phyloP scores from a whole-genome alignment of 305 asterid species.

The Fraxinus ornus region DNA sequence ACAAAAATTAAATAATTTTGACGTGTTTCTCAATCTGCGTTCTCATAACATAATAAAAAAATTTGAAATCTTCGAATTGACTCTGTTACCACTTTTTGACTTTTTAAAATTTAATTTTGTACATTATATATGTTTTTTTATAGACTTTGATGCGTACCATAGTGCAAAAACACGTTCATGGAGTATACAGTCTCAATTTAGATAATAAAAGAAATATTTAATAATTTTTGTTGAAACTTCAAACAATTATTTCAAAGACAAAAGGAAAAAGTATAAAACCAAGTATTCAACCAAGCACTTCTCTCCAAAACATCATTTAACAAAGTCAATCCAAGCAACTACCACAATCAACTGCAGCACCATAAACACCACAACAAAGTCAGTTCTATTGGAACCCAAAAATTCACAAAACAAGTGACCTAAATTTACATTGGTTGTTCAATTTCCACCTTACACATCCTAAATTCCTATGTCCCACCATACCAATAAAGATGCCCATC shows the following conservation, averaged over 20 bases:
- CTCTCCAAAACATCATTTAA: background rate
- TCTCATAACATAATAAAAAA: background rate
- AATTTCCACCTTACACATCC: background rate
- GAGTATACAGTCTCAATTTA: background rate
- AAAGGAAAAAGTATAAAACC: background rate
- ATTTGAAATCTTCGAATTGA: no score
- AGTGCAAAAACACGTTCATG: background rate
- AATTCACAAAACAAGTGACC: background rate
- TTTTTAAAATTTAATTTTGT: background rate
- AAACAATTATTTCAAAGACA: background rate
- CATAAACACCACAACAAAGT: background rate
- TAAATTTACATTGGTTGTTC: background rate
- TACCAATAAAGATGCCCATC: background rate
- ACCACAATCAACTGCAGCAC: background rate
- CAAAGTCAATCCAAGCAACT: background rate
- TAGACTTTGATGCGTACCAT: background rate
- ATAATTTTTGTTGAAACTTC: background rate
- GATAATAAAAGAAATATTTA: background rate
- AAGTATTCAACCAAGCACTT: background rate
- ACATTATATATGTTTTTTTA: background rate
- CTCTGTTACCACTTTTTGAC: background rate
- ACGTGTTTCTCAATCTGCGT: background rate
- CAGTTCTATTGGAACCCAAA: background rate
- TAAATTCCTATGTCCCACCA: background rate
- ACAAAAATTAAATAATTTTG: background rate